Evolutionary conservation across 805 yeast genomes (phyloP).

Genomic region (Yarrowia sp.): DNA sequence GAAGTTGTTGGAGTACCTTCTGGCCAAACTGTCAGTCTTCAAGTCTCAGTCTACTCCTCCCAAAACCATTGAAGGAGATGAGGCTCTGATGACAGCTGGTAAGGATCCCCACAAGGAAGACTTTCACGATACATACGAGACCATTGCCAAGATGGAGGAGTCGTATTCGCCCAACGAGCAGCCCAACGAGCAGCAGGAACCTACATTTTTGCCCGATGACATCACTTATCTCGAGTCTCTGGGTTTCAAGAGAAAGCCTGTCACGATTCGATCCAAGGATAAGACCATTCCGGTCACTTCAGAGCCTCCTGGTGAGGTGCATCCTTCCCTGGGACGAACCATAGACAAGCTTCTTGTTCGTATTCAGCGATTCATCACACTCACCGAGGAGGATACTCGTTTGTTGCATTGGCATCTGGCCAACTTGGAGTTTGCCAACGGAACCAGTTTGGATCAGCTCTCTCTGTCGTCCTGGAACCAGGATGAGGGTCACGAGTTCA

Average conservation of each 20-base stretch:
- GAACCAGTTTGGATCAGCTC: slow-evolving; percentile 49
- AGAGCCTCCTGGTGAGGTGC: slow-evolving; percentile 49
- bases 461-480: slow-evolving; percentile 54
- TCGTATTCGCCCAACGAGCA: slow-evolving; percentile 46
- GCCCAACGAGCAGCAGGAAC: slow-evolving; percentile 44
- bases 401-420: slow-evolving; percentile 54
- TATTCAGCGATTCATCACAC: slow-evolving; percentile 47
- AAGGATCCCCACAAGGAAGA: slow-evolving; percentile 51
- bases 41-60: slow-evolving; percentile 50
- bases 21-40: slow-evolving; percentile 50
- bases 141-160: slow-evolving; percentile 53
- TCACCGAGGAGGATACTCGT: slow-evolving; percentile 50
- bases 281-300: slow-evolving; percentile 47
- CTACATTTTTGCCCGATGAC: slow-evolving; percentile 45
- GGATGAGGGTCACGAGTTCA: slow-evolving; percentile 52
- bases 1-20: slow-evolving; percentile 50
- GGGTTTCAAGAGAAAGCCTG: slow-evolving; percentile 44
- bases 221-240: slow-evolving; percentile 46
- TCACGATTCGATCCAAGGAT: slow-evolving; percentile 32
- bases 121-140: slow-evolving; percentile 46
- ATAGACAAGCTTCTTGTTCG: slow-evolving; percentile 50
- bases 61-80: slow-evolving; percentile 51
- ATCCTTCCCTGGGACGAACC: slow-evolving; percentile 52
- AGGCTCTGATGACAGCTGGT: slow-evolving; percentile 50
- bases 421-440: slow-evolving; percentile 52